Conservation (phyloP, 1,284 basidiomycete species). For the Hypsizygus ulmarius region DNA sequence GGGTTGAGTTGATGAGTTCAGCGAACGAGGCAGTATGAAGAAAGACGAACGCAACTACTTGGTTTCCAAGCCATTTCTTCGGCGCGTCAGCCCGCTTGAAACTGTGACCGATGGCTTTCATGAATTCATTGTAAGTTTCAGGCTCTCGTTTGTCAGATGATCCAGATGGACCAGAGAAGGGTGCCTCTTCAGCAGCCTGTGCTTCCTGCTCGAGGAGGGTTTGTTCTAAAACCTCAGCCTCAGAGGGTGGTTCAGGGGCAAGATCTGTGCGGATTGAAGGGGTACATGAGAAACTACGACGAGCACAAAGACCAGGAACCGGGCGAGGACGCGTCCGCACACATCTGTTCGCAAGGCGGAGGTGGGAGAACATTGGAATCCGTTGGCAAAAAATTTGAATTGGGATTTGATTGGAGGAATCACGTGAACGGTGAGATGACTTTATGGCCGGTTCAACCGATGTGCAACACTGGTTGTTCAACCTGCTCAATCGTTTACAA, state of each 20-base stretch:
- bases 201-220: constrained; percentile 9
- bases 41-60: constrained; percentile 49
- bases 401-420: constrained; percentile 22
- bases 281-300: constrained; percentile 30
- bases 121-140: constrained; percentile 35
- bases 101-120: constrained; percentile 32
- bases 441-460: constrained; percentile 24
- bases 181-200: constrained; percentile 19
- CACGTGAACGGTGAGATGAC: constrained; percentile 27
- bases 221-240: constrained; percentile 17
- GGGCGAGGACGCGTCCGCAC: constrained; percentile 25
- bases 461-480: too few species aligned
- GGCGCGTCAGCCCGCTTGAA: constrained; percentile 41
- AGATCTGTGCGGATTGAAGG: constrained; percentile 21
- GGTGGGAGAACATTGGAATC: constrained; percentile 32
- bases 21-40: constrained; percentile 7
- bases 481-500: too few species aligned
- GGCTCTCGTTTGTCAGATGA: constrained; percentile 2
- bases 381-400: constrained; percentile 28
- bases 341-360: constrained; percentile 28
- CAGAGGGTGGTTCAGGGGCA: constrained; percentile 26
- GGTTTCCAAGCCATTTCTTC: constrained; percentile 56
- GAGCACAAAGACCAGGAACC: constrained; percentile 11
- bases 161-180: constrained; percentile 3
- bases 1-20: constrained; percentile 13